Conservation (phyloP, 306 rosid species). For the Alnus rubra region DNA sequence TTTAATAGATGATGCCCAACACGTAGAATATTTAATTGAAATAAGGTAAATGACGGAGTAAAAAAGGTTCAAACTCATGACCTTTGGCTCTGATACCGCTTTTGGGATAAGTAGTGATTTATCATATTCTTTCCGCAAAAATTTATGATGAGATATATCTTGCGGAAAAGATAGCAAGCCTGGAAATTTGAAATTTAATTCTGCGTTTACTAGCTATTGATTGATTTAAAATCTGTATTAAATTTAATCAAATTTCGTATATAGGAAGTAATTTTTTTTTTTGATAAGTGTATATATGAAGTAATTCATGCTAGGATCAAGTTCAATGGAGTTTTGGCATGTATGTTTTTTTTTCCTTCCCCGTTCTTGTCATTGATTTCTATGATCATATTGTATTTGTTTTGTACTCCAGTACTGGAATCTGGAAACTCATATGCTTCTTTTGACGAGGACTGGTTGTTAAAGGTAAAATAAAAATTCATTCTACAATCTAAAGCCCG, state of each 20-base stretch:
- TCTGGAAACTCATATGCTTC: neutral
- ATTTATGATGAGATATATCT: neutral
- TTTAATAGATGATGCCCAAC: too few species aligned
- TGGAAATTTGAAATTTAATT: neutral
- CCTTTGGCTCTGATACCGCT: too few species aligned
- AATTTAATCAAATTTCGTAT: neutral
- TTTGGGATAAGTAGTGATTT: too few species aligned
- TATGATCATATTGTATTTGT: neutral
- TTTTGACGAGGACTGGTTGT: slow-evolving; percentile 7
- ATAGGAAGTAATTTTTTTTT: neutral
- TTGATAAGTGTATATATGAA: neutral
- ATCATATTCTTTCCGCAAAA: neutral
- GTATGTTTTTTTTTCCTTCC: neutral
- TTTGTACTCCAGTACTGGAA: neutral
- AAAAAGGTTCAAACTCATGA: too few species aligned
- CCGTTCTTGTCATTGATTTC: neutral
- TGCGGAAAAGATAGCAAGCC: neutral
- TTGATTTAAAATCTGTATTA: neutral
- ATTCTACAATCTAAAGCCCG: neutral
- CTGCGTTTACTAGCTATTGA: neutral
- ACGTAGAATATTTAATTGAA: too few species aligned
- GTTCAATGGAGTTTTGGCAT: neutral
- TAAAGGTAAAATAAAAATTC: neutral
- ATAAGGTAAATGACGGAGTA: too few species aligned
- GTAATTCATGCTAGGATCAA: neutral